Conservation (phyloP, 2,329 filamentous ascomycete genomes). For the Simplicillium sp. region DNA sequence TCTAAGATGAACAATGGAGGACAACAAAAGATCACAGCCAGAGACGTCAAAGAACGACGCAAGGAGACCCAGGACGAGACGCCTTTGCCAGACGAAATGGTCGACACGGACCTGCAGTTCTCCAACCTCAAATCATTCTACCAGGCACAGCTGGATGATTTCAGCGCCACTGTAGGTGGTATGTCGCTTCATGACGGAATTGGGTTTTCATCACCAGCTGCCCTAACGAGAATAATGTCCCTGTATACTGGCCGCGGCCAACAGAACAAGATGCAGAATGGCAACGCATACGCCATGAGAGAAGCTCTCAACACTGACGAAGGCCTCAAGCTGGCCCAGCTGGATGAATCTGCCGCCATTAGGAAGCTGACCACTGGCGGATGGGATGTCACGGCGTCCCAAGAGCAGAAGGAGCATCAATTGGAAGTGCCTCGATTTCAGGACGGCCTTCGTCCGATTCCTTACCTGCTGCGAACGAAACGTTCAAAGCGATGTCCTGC, state of each 20-base stretch:
- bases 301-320: conserved; percentile 65
- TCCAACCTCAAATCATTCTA: conserved; percentile 71
- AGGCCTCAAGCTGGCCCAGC: conserved; percentile 55
- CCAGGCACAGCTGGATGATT: conserved; percentile 62
- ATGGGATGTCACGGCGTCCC: conserved; percentile 52
- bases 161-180: conserved; percentile 41
- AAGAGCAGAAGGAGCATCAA: conserved; percentile 38
- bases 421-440: conserved; percentile 52
- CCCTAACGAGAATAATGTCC: conserved; percentile 82
- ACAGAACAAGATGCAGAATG: conserved; percentile 54
- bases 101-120: conserved; percentile 63
- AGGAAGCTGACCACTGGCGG: conserved; percentile 47
- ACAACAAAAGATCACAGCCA: conserved; percentile 36
- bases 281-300: conserved; percentile 65
- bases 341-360: conserved; percentile 55
- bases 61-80: conserved; percentile 32
- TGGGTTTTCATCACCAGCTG: conserved; percentile 66
- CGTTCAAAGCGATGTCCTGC: conserved; percentile 86
- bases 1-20: conserved; percentile 59
- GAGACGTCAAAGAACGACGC: conserved; percentile 41
- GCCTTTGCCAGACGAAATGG: conserved; percentile 29
- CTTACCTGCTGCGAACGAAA: conserved; percentile 79
- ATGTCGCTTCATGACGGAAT: conserved; percentile 25
- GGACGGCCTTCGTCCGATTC: conserved; percentile 69
- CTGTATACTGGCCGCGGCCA: conserved; percentile 65